Percentiles rank a stretch among this genome's conserved stretches.
Conservation (phyloP, 202 grass and related monocot species). For the Digitaria exilis region DNA sequence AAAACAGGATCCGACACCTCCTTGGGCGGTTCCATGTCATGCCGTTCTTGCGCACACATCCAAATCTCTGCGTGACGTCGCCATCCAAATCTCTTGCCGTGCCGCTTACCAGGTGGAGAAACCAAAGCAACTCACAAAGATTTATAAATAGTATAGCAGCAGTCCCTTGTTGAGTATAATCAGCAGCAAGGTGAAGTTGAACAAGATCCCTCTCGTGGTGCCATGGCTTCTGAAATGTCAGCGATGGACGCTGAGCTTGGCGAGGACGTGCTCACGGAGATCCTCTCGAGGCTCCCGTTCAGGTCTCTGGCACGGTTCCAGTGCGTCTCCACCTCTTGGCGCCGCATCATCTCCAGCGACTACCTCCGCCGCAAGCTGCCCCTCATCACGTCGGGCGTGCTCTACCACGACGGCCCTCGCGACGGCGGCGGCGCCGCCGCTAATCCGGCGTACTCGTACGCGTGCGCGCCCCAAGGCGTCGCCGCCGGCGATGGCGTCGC, state of each 20-base stretch:
- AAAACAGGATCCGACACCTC: background rate
- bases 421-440: background rate
- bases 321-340: slow-evolving; percentile 78
- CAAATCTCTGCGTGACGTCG: background rate
- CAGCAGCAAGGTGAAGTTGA: background rate
- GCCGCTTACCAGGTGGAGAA: background rate
- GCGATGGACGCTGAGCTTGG: slow-evolving; percentile 44
- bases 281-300: slow-evolving; percentile 67
- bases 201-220: background rate
- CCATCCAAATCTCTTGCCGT: slow-evolving; percentile 1
- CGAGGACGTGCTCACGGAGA: slow-evolving; percentile 73
- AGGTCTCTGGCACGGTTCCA: slow-evolving; percentile 80
- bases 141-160: background rate
- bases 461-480: slow-evolving; percentile 15
- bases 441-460: slow-evolving; percentile 60
- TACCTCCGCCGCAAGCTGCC: slow-evolving; percentile 69
- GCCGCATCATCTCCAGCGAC: slow-evolving; percentile 65
- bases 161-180: background rate
- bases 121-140: background rate
- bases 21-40: background rate
- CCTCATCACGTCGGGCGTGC: slow-evolving; percentile 74
- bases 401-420: slow-evolving; percentile 50
- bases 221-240: background rate
- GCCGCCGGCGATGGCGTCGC: background rate
- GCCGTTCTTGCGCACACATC: background rate